Percentiles rank a stretch among this genome's conserved stretches.
Conservation (phyloP, 2,329 filamentous ascomycete genomes). For the Xylaria sp. region DNA sequence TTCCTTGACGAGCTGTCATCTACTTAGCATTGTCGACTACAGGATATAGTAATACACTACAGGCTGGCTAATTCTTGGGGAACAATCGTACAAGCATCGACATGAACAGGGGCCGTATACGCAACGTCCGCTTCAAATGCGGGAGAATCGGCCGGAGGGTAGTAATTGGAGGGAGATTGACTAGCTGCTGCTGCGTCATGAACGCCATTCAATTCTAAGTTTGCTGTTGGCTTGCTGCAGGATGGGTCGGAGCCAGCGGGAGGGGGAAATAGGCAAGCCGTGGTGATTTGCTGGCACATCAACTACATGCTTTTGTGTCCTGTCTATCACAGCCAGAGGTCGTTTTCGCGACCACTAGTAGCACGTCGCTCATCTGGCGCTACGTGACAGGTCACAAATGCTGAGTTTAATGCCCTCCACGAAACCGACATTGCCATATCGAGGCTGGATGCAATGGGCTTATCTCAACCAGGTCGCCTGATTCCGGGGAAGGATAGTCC, state of each 20-base stretch:
- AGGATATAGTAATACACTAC: not conserved
- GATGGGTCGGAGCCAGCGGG: conserved; percentile 12
- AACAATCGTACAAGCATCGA: conserved; percentile 8
- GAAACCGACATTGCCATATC: not conserved
- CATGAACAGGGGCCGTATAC: not conserved
- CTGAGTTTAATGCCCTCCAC: not conserved
- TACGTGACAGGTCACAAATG: conserved; percentile 20
- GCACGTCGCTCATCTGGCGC: conserved; percentile 25
- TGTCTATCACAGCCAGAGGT: conserved; percentile 3
- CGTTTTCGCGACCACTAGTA: conserved; percentile 21
- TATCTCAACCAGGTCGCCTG: not conserved
- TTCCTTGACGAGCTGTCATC: conserved; percentile 6
- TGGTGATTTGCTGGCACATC: conserved; percentile 12
- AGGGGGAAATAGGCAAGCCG: conserved; percentile 18
- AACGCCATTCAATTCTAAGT: conserved; percentile 7
- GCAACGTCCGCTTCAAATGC: conserved; percentile 1
- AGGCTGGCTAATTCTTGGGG: conserved; percentile 5
- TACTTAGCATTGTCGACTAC: not conserved
- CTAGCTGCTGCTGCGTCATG: conserved; percentile 7
- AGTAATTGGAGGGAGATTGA: conserved; percentile 10
- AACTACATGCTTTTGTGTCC: not conserved
- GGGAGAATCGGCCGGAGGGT: not conserved
- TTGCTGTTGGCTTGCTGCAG: conserved; percentile 21
- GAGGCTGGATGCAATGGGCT: conserved; percentile 9
- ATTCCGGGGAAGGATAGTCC: not conserved